These are phyloP conservation scores for Suillus brevipes DNA, from an alignment of 768 basidiomycete genomes.

Conservation along the genomic window DNA sequence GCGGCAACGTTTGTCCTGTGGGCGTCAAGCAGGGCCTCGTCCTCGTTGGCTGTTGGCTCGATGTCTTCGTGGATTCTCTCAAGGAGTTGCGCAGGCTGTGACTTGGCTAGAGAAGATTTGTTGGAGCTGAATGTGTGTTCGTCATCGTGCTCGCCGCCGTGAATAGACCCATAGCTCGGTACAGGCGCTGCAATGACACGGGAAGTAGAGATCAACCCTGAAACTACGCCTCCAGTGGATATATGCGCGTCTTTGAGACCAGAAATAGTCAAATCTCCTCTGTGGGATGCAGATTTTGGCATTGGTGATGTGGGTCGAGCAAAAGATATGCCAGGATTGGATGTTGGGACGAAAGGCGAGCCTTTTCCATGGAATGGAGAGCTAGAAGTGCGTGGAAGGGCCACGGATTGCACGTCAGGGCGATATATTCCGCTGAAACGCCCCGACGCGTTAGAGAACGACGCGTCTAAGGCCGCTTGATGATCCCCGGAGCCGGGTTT, in stretches of 20 bases:
- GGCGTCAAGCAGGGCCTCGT: neutral
- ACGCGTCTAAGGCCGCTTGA: neutral
- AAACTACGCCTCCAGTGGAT: slow-evolving; percentile 3
- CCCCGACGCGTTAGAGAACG: neutral
- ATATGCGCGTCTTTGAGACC: slow-evolving; percentile 3
- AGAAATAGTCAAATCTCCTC: slow-evolving; percentile 2
- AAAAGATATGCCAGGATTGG: neutral
- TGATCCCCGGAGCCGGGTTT: neutral
- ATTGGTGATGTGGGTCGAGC: neutral
- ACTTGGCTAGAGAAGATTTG: neutral
- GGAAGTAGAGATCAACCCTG: neutral
- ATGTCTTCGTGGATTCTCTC: neutral
- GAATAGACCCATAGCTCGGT: neutral
- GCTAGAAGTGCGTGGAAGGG: neutral
- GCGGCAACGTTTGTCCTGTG: neutral
- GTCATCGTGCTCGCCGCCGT: neutral
- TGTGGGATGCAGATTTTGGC: neutral
- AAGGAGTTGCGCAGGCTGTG: neutral
- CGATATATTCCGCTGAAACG: neutral
- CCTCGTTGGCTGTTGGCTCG: neutral
- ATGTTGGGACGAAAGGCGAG: neutral
- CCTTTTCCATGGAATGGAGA: neutral
- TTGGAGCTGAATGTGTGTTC: slow-evolving; percentile 3
- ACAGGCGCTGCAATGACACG: slow-evolving; percentile 1
- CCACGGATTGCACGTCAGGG: neutral